Conservation (phyloP, 495 filamentous ascomycete genomes). For the Bombardia bombarda region DNA sequence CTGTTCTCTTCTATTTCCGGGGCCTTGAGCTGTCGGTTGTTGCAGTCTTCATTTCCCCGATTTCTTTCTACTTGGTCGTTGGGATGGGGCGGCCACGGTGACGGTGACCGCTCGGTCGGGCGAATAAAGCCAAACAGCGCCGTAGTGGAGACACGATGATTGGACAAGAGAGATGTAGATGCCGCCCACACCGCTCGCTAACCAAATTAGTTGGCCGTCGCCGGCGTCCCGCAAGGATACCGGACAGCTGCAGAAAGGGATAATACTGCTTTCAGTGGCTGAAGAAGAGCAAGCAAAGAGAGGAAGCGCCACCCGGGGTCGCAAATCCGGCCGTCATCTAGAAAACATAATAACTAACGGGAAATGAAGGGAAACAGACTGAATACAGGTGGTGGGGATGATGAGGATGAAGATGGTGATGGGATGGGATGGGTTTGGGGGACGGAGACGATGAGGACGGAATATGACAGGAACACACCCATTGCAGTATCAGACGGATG, state of each 20-base stretch:
- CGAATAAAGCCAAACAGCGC: neutral
- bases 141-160: neutral
- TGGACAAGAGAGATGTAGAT: neutral
- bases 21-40: too few relatives aligned
- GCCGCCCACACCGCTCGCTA: neutral
- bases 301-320: neutral
- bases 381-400: neutral
- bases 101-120: neutral
- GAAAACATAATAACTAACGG: neutral
- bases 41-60: too few relatives aligned
- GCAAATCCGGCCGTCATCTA: neutral
- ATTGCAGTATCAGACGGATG: too few relatives aligned
- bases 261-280: too few relatives aligned
- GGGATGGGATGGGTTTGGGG: neutral
- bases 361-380: neutral
- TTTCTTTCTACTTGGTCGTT: neutral
- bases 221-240: neutral
- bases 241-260: neutral
- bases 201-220: neutral
- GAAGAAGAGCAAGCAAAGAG: neutral
- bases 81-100: neutral
- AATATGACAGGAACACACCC: neutral
- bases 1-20: too few relatives aligned
- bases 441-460: neutral
- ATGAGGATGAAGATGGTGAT: neutral